These are phyloP conservation scores for Nadsonia starkeyi-henricii DNA, from an alignment of 1,139 yeast species.

Conservation along the genomic window DNA sequence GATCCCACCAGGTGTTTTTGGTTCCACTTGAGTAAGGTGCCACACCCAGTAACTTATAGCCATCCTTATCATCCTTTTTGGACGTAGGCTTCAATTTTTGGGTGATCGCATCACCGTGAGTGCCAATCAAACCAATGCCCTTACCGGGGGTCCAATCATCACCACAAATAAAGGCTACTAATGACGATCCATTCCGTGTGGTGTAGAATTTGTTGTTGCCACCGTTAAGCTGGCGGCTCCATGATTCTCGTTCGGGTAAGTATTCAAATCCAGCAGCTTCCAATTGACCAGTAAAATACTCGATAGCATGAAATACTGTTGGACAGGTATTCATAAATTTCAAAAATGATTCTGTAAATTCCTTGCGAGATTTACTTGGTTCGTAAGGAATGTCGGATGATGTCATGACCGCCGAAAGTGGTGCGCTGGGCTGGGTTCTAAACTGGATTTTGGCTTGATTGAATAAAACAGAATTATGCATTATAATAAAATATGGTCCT, in stretches of 20 bases:
- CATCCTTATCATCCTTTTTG: slow-evolving; percentile 44
- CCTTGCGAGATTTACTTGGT: slow-evolving; percentile 6
- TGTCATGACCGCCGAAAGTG: no score
- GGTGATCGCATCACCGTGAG: slow-evolving; percentile 83
- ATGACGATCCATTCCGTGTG: slow-evolving; percentile 61
- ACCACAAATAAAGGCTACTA: slow-evolving; percentile 61
- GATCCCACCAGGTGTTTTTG: slow-evolving; percentile 70
- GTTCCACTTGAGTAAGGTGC: slow-evolving; percentile 79
- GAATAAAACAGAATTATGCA: not conserved
- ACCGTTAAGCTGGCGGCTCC: slow-evolving; percentile 42
- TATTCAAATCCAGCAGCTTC: slow-evolving; percentile 40
- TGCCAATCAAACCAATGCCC: slow-evolving; percentile 73
- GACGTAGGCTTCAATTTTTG: slow-evolving; percentile 58
- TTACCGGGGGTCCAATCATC: slow-evolving; percentile 60
- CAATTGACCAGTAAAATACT: slow-evolving; percentile 29
- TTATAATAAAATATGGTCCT: not conserved
- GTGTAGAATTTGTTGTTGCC: slow-evolving; percentile 48
- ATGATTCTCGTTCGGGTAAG: slow-evolving; percentile 52
- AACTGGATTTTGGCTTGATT: not conserved
- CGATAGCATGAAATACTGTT: slow-evolving; percentile 83
- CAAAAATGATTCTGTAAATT: slow-evolving; percentile 42
- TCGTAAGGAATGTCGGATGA: not conserved
- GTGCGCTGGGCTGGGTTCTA: no score
- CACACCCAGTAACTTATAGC: slow-evolving; percentile 71
- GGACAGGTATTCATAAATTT: slow-evolving; percentile 72